phyloP scores from a whole-genome alignment of 768 basidiomycete species.

The Leccinum obscurum region DNA sequence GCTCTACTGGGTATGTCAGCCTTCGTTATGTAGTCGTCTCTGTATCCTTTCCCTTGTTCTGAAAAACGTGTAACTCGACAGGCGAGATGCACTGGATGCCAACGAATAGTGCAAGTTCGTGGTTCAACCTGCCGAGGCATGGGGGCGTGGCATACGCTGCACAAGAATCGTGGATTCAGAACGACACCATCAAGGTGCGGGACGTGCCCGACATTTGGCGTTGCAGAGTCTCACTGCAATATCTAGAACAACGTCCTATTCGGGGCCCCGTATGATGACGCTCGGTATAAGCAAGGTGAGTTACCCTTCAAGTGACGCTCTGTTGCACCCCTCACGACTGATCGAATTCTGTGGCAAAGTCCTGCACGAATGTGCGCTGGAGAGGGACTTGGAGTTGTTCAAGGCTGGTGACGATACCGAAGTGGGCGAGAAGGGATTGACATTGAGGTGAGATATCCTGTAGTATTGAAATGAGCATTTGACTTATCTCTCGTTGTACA shows the following conservation, averaged over 20 bases:
- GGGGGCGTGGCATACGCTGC: conserved; percentile 5
- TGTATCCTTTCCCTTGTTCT: too few relatives aligned
- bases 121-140: conserved; percentile 6
- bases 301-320: not conserved
- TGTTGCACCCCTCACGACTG: not conserved
- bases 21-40: not conserved
- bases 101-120: not conserved
- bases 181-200: conserved; percentile 7
- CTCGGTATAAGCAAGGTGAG: conserved; percentile 3
- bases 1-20: not conserved
- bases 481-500: not conserved
- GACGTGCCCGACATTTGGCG: not conserved
- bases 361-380: conserved; percentile 1
- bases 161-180: conserved; percentile 5
- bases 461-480: not conserved
- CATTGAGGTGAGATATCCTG: conserved; percentile 1
- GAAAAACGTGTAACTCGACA: not conserved
- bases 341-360: not conserved
- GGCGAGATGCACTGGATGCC: conserved; percentile 9
- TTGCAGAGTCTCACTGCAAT: not conserved
- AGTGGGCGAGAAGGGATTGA: conserved; percentile 5
- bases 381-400: conserved; percentile 1
- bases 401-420: conserved; percentile 2
- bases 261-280: not conserved
- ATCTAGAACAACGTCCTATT: conserved; percentile 5